Evolutionary conservation across 306 rosid species (phyloP).

Genomic region (Canavalia ensiformis): DNA sequence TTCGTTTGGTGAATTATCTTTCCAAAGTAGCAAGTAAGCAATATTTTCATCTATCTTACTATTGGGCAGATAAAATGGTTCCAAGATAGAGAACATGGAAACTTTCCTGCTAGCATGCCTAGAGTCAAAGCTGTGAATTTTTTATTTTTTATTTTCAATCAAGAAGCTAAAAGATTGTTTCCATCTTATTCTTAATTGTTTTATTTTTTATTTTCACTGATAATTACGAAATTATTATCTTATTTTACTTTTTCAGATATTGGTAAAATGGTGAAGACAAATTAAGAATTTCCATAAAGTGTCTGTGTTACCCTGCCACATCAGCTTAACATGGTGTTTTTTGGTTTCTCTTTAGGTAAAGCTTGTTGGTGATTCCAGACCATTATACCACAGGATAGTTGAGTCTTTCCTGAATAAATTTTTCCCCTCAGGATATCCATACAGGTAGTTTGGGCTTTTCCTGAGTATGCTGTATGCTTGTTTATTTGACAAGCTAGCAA

Average conservation of each 20-base stretch:
- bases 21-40: background rate
- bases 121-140: background rate
- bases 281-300: conserved; percentile 2
- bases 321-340: background rate
- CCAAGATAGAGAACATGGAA: background rate
- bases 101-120: too few species aligned
- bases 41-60: background rate
- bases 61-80: conserved; percentile 8
- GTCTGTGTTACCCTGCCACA: background rate
- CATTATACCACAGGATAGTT: conserved; percentile 56
- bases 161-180: background rate
- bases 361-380: conserved; percentile 69
- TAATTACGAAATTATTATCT: background rate
- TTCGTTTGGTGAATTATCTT: background rate
- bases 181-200: background rate
- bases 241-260: background rate
- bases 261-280: background rate
- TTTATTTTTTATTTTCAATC: conserved; percentile 1
- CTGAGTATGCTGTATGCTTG: background rate
- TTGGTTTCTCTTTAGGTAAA: conserved; percentile 49
- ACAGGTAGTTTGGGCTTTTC: conserved; percentile 56
- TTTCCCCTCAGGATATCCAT: conserved; percentile 88
- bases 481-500: background rate
- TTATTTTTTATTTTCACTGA: too few species aligned
- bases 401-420: conserved; percentile 72